phyloP scores from a whole-genome alignment of 192 early-diverging fungal genomes.

The Phycomyces blakesleeanus region DNA sequence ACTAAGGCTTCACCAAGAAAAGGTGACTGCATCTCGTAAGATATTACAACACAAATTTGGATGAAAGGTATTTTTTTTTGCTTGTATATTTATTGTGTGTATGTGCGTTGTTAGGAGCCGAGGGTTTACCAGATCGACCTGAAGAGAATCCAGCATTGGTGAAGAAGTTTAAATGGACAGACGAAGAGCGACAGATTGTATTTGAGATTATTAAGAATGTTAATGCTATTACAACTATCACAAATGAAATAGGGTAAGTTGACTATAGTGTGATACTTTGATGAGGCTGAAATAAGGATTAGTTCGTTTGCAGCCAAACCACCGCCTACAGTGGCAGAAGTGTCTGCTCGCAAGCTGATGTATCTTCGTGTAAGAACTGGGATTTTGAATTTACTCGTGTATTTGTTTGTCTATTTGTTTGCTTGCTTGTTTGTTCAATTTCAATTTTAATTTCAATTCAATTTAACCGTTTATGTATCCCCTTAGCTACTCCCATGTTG shows the following conservation, averaged over 20 bases:
- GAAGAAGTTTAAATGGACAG: slow-evolving; percentile 2
- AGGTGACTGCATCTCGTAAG: slow-evolving; percentile 16
- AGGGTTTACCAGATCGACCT: not conserved
- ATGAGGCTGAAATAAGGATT: not conserved
- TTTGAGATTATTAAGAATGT: slow-evolving; percentile 1
- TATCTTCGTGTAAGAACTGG: slow-evolving; percentile 42
- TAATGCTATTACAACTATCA: not conserved
- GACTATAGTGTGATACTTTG: not conserved
- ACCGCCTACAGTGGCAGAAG: slow-evolving; percentile 26
- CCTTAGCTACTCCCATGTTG: slow-evolving; percentile 44
- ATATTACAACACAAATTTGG: not conserved
- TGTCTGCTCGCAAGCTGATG: slow-evolving; percentile 41
- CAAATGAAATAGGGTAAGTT: not conserved
- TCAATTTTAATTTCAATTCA: no score
- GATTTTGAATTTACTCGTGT: not conserved
- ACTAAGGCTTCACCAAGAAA: slow-evolving; percentile 9
- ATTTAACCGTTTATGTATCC: no score
- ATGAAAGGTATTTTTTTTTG: no score
- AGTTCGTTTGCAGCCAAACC: not conserved
- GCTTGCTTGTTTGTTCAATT: no score
- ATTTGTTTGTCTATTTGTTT: no score
- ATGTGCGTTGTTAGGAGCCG: no score
- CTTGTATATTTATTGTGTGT: no score
- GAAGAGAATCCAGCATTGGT: not conserved
- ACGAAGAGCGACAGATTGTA: not conserved